These are phyloP conservation scores for Salix koriyanagi DNA, from an alignment of 345 rosid species.

Conservation along the genomic window DNA sequence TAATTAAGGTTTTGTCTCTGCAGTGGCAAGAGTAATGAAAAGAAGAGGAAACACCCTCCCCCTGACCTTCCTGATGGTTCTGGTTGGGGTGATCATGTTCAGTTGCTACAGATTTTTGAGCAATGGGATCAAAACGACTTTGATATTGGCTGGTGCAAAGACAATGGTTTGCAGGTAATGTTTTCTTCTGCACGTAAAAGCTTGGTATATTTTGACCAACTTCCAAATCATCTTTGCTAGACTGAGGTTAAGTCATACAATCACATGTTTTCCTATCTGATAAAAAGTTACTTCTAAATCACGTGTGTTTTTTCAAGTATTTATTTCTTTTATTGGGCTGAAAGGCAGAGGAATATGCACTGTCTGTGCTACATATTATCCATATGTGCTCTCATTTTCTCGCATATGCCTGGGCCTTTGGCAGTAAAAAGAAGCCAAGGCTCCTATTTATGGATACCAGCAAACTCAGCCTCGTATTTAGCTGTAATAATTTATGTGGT, in stretches of 20 bases:
- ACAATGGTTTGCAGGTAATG: slow-evolving; percentile 66
- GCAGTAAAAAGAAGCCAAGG: background rate
- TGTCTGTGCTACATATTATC: too few species aligned
- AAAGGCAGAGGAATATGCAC: background rate
- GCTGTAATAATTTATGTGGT: background rate
- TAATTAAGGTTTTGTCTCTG: background rate
- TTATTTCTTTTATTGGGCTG: background rate
- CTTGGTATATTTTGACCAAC: background rate
- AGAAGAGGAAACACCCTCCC: slow-evolving; percentile 68
- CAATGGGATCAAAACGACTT: slow-evolving; percentile 67
- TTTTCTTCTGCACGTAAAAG: slow-evolving; percentile 13
- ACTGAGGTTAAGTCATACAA: too few species aligned
- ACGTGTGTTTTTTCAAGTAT: too few species aligned
- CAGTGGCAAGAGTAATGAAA: slow-evolving; percentile 59
- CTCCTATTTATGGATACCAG: background rate
- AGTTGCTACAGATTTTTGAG: slow-evolving; percentile 81
- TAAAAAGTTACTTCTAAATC: too few species aligned
- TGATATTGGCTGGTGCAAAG: slow-evolving; percentile 74
- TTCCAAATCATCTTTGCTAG: too few species aligned
- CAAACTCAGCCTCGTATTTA: background rate
- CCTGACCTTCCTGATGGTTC: slow-evolving; percentile 85
- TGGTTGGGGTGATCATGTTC: slow-evolving; percentile 93
- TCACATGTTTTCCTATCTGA: too few species aligned
- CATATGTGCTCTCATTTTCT: background rate
- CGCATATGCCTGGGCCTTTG: background rate